Base-by-base conservation (phyloP, 1,139 yeast species). In the Kodamaea sp. region DNA sequence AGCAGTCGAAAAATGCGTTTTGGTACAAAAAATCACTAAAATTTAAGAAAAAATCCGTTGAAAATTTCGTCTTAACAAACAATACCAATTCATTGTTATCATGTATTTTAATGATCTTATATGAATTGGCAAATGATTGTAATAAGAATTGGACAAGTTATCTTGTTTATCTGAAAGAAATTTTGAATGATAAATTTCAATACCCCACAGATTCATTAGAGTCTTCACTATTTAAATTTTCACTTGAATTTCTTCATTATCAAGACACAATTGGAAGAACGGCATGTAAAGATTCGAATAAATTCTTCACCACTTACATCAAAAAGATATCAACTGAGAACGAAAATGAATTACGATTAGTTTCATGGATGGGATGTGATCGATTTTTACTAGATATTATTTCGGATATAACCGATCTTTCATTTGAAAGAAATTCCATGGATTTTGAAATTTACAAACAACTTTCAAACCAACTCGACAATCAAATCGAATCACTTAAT, bases 331-430 rank as follows among this genome's bases (percentile, higher is more conserved):
- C 27, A 25, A 30, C 27, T 29, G 25, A 11, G 12, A 26, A 20
- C 8, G 27, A 25, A 5, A 36, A 31, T 24, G 44, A 41, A 15
- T 37, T 47, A 27, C 40, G 42, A 27, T 36, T 50, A 15, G 52
- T 49, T 1, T 47, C 52, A 12, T 50, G 53, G 54, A 49, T 58
- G 60, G 70, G 70, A 5, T 63, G 70, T 41, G 63, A 61, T 37
- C 47, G 53, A 27, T 42, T 50, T 9, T 45, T 65, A 32, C 42
- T 63, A 6, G 48, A 55, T 28, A 46, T 59, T 2, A 58, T 65
- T 9, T 55, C 67, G 6, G 68, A 64, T 40, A 63, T 64, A 20
- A 65, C 70, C 5, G 70, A 64, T 39, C 46, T 65, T 29, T 63
- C 69, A 5, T 55, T 58, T 35, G 67, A 64, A 41, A 49, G 64